These are phyloP conservation scores for Thermothelomyces thermophilus DNA, from an alignment of 2,329 filamentous ascomycete species.

Conservation along the genomic window DNA sequence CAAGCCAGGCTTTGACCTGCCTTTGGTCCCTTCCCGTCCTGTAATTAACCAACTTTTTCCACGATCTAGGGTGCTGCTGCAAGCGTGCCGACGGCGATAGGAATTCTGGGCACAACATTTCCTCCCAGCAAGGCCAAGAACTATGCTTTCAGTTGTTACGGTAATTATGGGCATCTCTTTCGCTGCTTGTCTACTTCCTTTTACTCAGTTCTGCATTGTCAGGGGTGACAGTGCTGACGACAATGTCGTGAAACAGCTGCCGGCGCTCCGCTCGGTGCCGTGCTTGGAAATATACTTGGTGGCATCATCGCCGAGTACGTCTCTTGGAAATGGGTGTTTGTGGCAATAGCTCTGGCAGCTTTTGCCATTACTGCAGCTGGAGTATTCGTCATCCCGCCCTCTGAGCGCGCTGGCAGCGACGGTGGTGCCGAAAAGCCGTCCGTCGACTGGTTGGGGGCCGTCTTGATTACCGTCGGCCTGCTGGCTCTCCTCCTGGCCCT, in stretches of 20 bases:
- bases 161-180: no score
- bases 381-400: constrained; percentile 52
- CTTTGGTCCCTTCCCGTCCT: no score
- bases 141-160: constrained; percentile 61
- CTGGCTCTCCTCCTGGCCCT: constrained; percentile 59
- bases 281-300: constrained; percentile 58
- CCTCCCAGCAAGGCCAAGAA: constrained; percentile 62
- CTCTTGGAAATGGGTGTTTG: constrained; percentile 63
- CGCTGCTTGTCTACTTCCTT: no score
- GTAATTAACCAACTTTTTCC: no score
- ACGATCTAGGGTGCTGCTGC: constrained; percentile 51
- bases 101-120: constrained; percentile 62
- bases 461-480: constrained; percentile 55
- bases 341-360: constrained; percentile 54
- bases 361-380: constrained; percentile 50
- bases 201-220: no score
- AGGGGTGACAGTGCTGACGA: background rate
- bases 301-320: constrained; percentile 58
- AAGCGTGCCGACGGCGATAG: constrained; percentile 64
- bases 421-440: constrained; percentile 35
- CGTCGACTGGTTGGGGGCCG: constrained; percentile 62
- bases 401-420: constrained; percentile 31
- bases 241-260: constrained; percentile 38
- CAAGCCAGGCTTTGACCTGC: no score
- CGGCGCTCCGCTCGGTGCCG: constrained; percentile 56